Evolutionary conservation across 768 basidiomycete species (phyloP).

Genomic region (Podaxis pistillaris): DNA sequence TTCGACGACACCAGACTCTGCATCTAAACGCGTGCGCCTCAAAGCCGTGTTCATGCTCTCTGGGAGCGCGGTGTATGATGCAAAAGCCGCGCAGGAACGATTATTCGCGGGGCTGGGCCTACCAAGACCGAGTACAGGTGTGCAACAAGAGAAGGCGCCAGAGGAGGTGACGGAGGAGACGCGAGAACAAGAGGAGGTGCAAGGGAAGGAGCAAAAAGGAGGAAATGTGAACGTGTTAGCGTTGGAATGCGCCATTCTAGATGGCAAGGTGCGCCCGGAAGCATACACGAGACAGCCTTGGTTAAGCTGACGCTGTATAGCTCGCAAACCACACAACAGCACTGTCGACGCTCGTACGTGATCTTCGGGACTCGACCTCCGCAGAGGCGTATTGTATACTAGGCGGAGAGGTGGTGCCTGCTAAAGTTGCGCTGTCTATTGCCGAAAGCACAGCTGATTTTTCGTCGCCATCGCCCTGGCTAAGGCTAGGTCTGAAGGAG

Average conservation of each 20-base stretch:
- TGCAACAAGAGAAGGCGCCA: not conserved
- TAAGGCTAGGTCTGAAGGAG: conserved; percentile 42
- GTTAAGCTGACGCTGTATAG: conserved; percentile 16
- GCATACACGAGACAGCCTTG: not conserved
- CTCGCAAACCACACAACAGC: conserved; percentile 57
- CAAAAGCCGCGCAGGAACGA: conserved; percentile 39
- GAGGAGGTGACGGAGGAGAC: not conserved
- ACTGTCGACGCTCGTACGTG: conserved; percentile 64
- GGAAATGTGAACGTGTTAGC: conserved; percentile 47
- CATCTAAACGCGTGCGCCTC: conserved; percentile 68
- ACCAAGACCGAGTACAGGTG: not conserved
- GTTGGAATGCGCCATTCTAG: conserved; percentile 75
- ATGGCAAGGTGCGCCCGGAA: conserved; percentile 62
- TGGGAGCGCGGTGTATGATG: conserved; percentile 69
- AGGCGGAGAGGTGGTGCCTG: conserved; percentile 71
- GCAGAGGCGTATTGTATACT: conserved; percentile 87
- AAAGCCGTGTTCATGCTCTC: conserved; percentile 81
- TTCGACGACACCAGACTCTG: conserved; percentile 80
- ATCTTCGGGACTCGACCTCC: conserved; percentile 69
- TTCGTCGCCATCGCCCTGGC: not conserved
- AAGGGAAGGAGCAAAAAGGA: conserved; percentile 22
- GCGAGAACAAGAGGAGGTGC: not conserved
- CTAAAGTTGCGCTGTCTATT: conserved; percentile 50
- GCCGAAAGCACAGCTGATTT: conserved; percentile 29
- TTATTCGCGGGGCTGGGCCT: conserved; percentile 27